Evolutionary conservation across 441 rosid genomes (phyloP).

Genomic region (Geranium incanum): DNA sequence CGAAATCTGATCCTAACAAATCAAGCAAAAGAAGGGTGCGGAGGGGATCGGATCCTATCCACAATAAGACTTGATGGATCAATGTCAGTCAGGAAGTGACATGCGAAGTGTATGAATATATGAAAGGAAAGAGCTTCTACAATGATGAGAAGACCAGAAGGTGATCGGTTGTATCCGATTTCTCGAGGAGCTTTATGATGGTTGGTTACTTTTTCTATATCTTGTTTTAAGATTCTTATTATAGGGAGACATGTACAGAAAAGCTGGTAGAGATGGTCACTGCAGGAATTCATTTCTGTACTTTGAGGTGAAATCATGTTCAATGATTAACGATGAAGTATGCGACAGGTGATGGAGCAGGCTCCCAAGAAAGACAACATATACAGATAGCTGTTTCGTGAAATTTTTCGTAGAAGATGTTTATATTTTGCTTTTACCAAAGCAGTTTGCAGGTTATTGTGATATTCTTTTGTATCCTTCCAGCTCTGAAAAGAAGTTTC

Average conservation of each 20-base stretch:
- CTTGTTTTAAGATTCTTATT: conserved; percentile 23
- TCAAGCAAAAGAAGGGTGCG: conserved; percentile 77
- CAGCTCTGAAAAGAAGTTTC: conserved; percentile 5
- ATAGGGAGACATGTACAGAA: conserved; percentile 41
- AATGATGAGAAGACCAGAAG: conserved; percentile 29
- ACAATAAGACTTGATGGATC: conserved; percentile 53
- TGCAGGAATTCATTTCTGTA: conserved; percentile 27
- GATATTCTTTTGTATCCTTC: neutral
- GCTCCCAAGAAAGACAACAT: conserved; percentile 23
- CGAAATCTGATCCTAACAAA: conserved; percentile 38
- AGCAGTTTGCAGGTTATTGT: conserved; percentile 8
- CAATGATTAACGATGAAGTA: conserved; percentile 10
- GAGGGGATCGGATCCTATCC: conserved; percentile 92
- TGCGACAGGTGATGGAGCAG: conserved; percentile 19
- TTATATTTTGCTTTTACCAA: conserved; percentile 22
- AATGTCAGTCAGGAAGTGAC: conserved; percentile 24
- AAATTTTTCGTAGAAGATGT: conserved; percentile 13
- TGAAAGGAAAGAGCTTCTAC: conserved; percentile 28
- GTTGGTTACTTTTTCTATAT: conserved; percentile 29
- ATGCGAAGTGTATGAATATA: conserved; percentile 27
- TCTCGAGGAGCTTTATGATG: conserved; percentile 27
- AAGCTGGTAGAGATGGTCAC: conserved; percentile 26
- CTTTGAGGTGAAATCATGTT: conserved; percentile 26
- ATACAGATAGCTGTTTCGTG: conserved; percentile 23
- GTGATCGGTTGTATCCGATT: conserved; percentile 20